Conservation (phyloP, 208 protist species). For the Phytomonas francai region DNA sequence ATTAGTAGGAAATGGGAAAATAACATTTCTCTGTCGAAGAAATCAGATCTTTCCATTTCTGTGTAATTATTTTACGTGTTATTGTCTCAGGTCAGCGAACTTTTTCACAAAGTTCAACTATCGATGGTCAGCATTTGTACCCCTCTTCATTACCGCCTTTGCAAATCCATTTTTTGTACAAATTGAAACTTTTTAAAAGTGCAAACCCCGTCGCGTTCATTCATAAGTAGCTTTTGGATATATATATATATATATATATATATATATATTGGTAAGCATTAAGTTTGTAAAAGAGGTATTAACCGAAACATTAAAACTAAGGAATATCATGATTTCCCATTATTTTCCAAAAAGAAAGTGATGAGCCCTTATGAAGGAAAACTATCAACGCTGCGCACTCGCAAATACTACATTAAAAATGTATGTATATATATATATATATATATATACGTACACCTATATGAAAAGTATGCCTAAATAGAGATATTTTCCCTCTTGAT, state of each 20-base stretch:
- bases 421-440: not conserved
- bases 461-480: conserved; percentile 4
- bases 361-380: not conserved
- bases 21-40: not conserved
- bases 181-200: conserved; percentile 2
- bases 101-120: not conserved
- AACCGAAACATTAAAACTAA: not conserved
- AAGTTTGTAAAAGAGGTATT: not conserved
- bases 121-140: no score
- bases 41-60: not conserved
- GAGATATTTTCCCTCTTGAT: not conserved
- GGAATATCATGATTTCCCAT: not conserved
- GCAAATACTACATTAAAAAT: not conserved
- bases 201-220: not conserved
- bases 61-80: not conserved
- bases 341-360: not conserved
- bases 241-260: not conserved
- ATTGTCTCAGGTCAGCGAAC: not conserved
- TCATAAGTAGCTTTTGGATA: not conserved
- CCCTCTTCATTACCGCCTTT: no score
- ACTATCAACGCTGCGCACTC: not conserved
- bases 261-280: not conserved
- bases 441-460: not conserved
- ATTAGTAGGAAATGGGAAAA: not conserved
- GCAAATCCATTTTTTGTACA: no score